A percentile compares a stretch with the other conserved stretches of the same genome.
Evolutionary conservation across 148 eudicot genomes (phyloP).

Genomic region (Cornus kousa): DNA sequence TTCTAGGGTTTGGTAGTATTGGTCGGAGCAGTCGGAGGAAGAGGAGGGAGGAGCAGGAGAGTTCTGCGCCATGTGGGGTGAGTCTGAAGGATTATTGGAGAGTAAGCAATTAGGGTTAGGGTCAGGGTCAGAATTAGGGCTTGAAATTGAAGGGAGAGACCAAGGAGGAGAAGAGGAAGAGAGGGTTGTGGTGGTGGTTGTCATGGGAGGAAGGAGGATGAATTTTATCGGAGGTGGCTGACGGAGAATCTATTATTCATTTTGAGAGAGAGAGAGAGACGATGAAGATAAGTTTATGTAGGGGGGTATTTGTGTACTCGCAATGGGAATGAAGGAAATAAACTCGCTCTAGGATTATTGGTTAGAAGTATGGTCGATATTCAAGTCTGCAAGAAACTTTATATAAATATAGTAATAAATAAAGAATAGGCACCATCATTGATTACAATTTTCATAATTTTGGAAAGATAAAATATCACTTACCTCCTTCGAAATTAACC

Average conservation of each 20-base stretch:
- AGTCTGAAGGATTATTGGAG: not conserved
- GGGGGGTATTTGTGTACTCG: too few species aligned
- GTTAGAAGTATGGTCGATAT: too few species aligned
- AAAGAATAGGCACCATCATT: too few species aligned
- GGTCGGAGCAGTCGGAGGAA: not conserved
- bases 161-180: conserved; percentile 7
- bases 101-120: conserved; percentile 11
- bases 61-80: conserved; percentile 1
- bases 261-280: too few species aligned
- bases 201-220: not conserved
- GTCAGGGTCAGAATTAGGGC: not conserved
- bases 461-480: too few species aligned
- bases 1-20: not conserved
- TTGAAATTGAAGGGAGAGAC: not conserved
- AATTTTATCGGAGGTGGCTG: not conserved
- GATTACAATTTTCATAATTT: too few species aligned
- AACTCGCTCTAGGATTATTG: too few species aligned
- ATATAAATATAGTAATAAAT: too few species aligned
- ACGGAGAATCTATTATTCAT: not conserved
- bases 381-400: too few species aligned
- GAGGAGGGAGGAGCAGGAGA: not conserved
- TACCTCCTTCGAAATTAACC: too few species aligned
- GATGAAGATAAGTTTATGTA: too few species aligned
- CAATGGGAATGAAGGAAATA: too few species aligned
- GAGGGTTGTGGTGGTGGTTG: not conserved